Conservation (phyloP, 163 green algal genomes). For the Scenedesmus sp. region DNA sequence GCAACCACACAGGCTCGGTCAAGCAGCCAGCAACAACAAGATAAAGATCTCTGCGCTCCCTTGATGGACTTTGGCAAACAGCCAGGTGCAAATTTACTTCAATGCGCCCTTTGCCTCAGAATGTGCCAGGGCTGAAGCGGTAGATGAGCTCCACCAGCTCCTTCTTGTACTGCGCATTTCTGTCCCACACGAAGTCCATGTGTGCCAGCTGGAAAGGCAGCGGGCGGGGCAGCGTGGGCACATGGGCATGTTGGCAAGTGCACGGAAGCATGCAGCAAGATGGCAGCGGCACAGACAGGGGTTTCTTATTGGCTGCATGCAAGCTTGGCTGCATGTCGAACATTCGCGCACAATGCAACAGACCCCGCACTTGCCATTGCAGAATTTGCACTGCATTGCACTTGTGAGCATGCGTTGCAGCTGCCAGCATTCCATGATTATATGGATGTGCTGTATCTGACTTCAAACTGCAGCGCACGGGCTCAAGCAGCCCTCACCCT, state of each 20-base stretch:
- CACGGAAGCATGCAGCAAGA: background rate
- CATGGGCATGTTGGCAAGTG: background rate
- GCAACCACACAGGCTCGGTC: too few species aligned
- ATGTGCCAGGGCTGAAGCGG: conserved; percentile 32
- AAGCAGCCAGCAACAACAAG: too few species aligned
- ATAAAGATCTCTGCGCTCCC: too few species aligned
- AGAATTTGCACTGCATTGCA: too few species aligned
- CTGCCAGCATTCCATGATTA: background rate
- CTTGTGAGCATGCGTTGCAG: too few species aligned
- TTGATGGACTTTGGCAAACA: too few species aligned
- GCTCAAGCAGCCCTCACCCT: background rate
- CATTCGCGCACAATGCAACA: too few species aligned
- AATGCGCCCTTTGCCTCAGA: conserved; percentile 4
- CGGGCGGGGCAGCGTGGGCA: too few species aligned
- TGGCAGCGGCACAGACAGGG: background rate
- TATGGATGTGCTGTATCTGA: background rate
- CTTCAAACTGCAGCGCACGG: background rate
- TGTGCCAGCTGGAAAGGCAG: background rate
- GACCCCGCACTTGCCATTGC: too few species aligned
- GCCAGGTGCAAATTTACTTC: too few species aligned
- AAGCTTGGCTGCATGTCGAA: too few species aligned
- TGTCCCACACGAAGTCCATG: conserved; percentile 57
- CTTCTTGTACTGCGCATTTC: conserved; percentile 43
- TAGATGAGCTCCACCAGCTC: conserved; percentile 44
- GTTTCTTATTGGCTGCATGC: background rate